Evolutionary conservation across 1,139 yeast species (phyloP), one percentile per base, ranked within the genome.

Genomic region (Taphrina communis): DNA sequence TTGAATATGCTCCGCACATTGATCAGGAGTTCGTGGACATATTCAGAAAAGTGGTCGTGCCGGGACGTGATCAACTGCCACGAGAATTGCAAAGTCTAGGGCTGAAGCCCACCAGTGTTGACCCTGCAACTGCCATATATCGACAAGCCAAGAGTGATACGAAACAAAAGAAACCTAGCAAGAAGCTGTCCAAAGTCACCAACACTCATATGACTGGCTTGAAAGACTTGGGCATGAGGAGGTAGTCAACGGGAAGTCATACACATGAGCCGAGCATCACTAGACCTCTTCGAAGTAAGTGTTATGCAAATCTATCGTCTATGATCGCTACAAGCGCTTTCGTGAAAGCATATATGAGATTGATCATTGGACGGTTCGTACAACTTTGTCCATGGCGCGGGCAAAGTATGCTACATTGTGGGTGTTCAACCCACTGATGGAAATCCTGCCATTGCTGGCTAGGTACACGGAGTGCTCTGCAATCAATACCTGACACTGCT

Each of bases 131-230:
- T 46, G 80, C 90, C 70, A 88, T 88, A 78, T 87, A 86, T 76
- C 86, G 85, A 73, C 44, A 50, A 19, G 56, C 66, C 6, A 42
- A 36, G 41, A 78, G 77, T 56, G 76, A 75, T 3, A 76, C 78
- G 21, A 76, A 78, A 11, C 89, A 85, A 73, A 86, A 89, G 77
- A 93, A 92, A 79, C 95, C 91, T 79, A 91, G 92, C 84, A 91
- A 91, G 78, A 89, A 96, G 66, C 85, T 93, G 76, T 96, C 97
- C 58, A 94, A 92, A 82, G 87, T 94, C 76, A 94, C 99, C 14
- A 94, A 94, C 78, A 88, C 96, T 2, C 99, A 94, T 79, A 89
- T 94, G 96, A 88, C 90, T 77, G 98, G 97, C 71, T 86, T 94
- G 77, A 92, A 90, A 79, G 99, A 94, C 76, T 41, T 63, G 36